phyloP scores from a whole-genome alignment of 2,329 filamentous ascomycete species.

The Sporothrix variecibatus region DNA sequence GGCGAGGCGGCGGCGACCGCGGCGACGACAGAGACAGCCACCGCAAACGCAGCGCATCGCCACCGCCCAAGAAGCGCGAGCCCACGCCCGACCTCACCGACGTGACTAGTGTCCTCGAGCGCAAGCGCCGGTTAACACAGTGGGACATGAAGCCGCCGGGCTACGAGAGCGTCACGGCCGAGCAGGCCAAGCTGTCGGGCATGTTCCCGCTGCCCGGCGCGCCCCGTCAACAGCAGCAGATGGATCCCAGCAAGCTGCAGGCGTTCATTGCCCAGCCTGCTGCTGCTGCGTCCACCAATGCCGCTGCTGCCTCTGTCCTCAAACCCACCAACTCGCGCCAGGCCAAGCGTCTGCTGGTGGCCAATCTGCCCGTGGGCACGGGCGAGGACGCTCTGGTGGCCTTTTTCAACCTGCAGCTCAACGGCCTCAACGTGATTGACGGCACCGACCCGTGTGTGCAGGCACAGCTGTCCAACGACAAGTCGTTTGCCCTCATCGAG shows the following conservation, averaged over 20 bases:
- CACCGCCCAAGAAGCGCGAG: slow-evolving; percentile 86
- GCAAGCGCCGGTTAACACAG: slow-evolving; percentile 91
- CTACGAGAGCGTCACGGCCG: slow-evolving; percentile 96
- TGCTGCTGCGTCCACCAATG: slow-evolving; percentile 53
- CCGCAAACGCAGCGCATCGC: slow-evolving; percentile 73
- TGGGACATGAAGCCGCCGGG: slow-evolving; percentile 99
- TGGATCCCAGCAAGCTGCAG: slow-evolving; percentile 91
- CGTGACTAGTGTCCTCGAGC: slow-evolving; percentile 76
- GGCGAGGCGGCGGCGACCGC: slow-evolving; percentile 56
- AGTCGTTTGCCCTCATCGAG: slow-evolving; percentile 81
- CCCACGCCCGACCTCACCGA: slow-evolving; percentile 94
- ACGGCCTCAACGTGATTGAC: slow-evolving; percentile 90
- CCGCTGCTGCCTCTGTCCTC: slow-evolving; percentile 51
- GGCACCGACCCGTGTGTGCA: slow-evolving; percentile 81
- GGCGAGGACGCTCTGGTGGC: slow-evolving; percentile 74
- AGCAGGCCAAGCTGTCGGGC: slow-evolving; percentile 96
- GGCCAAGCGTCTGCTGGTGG: slow-evolving; percentile 85
- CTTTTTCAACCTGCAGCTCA: slow-evolving; percentile 96
- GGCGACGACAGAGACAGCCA: slow-evolving; percentile 55
- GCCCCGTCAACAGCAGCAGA: slow-evolving; percentile 89
- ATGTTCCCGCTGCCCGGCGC: slow-evolving; percentile 98
- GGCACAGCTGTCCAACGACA: slow-evolving; percentile 78
- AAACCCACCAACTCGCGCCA: slow-evolving; percentile 93
- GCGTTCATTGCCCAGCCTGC: slow-evolving; percentile 90
- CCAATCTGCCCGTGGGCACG: slow-evolving; percentile 74